Evolutionary conservation across 2,329 filamentous ascomycete species (phyloP).

Genomic region (Ophiocordyceps unilateralis): DNA sequence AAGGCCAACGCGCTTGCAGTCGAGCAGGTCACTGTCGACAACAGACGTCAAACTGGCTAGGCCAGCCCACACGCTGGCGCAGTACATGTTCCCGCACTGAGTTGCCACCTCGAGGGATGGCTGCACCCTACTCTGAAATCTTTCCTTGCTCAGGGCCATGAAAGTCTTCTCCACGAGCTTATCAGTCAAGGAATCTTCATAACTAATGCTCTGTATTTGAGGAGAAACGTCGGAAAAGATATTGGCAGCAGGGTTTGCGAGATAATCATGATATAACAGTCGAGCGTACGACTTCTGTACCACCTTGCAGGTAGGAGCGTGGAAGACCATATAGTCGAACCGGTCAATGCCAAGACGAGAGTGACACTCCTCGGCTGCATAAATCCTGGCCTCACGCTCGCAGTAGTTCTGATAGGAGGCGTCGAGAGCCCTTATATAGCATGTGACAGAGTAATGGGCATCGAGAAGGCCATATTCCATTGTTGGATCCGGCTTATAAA

Average conservation of each 20-base stretch:
- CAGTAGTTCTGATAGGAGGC: conserved; percentile 67
- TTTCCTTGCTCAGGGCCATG: conserved; percentile 70
- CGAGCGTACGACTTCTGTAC: conserved; percentile 78
- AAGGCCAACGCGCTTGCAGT: conserved; percentile 56
- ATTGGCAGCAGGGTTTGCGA: conserved; percentile 47
- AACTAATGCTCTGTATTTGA: conserved; percentile 62
- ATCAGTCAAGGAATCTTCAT: conserved; percentile 62
- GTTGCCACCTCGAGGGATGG: conserved; percentile 61
- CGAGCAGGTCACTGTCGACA: conserved; percentile 42
- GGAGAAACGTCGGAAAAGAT: conserved; percentile 59
- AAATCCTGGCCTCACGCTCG: conserved; percentile 47
- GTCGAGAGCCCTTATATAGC: conserved; percentile 69
- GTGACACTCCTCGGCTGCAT: conserved; percentile 28
- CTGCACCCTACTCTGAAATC: conserved; percentile 60
- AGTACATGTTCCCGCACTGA: conserved; percentile 55
- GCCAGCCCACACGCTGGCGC: conserved; percentile 58
- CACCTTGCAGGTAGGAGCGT: conserved; percentile 74
- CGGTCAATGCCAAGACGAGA: conserved; percentile 53
- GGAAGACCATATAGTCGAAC: conserved; percentile 73
- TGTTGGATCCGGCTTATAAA: conserved; percentile 78
- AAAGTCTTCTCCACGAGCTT: conserved; percentile 78
- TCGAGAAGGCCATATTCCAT: conserved; percentile 79
- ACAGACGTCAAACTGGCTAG: conserved; percentile 52
- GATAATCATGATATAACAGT: conserved; percentile 73
- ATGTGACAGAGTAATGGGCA: conserved; percentile 66